Conservation (phyloP, 495 filamentous ascomycete genomes). For the Polyplosphaeria fusca region DNA sequence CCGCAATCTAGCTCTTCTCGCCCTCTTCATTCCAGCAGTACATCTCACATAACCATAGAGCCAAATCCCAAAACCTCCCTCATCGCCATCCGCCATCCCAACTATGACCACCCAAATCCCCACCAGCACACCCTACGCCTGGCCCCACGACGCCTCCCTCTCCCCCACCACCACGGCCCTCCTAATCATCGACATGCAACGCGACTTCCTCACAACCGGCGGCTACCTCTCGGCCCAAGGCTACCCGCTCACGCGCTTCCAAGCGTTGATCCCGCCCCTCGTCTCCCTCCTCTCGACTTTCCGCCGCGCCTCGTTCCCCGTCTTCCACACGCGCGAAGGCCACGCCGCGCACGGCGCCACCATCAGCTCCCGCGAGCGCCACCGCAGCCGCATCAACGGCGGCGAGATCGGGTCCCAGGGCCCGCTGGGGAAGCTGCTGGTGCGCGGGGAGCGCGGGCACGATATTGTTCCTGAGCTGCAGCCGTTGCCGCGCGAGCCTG, state of each 20-base stretch:
- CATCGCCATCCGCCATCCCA: neutral
- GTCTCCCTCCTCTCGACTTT: slow-evolving; percentile 27
- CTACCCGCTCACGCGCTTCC: slow-evolving; percentile 48
- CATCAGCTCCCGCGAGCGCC: slow-evolving; percentile 54
- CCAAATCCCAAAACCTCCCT: too few species aligned
- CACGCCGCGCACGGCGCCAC: slow-evolving; percentile 62
- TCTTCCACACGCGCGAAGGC: slow-evolving; percentile 69
- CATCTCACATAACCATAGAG: too few species aligned
- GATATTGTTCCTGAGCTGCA: slow-evolving; percentile 59
- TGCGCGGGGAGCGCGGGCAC: slow-evolving; percentile 63
- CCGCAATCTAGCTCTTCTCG: too few species aligned
- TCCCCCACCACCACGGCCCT: slow-evolving; percentile 60
- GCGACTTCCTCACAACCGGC: slow-evolving; percentile 60
- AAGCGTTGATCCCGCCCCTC: slow-evolving; percentile 53
- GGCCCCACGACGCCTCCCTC: slow-evolving; percentile 61
- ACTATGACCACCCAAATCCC: slow-evolving; percentile 13
- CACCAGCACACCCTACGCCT: slow-evolving; percentile 53
- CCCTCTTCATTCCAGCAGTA: too few species aligned
- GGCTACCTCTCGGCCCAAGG: slow-evolving; percentile 62
- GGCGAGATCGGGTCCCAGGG: slow-evolving; percentile 58
- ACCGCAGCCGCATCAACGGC: slow-evolving; percentile 55
- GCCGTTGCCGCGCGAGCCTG: slow-evolving; percentile 54
- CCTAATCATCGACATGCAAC: slow-evolving; percentile 71
- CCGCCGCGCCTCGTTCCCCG: slow-evolving; percentile 45
- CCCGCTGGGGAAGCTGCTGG: slow-evolving; percentile 60